A percentile compares a stretch with the other conserved stretches of the same genome.
These are phyloP conservation scores for Nemophila menziesii DNA, from an alignment of 257 asterid species.

Conservation along the genomic window DNA sequence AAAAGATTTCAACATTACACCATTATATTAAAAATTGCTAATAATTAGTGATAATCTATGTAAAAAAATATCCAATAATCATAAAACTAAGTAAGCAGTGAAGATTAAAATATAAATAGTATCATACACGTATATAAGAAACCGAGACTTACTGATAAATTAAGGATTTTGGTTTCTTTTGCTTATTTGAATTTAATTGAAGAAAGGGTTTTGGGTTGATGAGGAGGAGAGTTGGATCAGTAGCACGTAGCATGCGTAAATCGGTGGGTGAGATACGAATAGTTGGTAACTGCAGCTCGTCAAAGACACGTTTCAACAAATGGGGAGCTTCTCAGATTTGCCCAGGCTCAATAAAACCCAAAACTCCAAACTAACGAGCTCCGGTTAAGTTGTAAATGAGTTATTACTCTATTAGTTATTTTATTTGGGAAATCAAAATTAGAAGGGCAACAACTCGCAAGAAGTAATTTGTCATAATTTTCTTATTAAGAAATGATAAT, in stretches of 20 bases:
- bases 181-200: neutral
- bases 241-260: neutral
- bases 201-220: neutral
- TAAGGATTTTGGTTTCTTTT: neutral
- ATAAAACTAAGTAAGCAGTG: neutral
- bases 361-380: too few species aligned
- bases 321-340: too few species aligned
- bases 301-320: too few species aligned
- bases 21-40: neutral
- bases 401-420: too few species aligned
- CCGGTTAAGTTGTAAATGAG: too few species aligned
- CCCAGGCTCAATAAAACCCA: too few species aligned
- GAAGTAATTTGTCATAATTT: too few species aligned
- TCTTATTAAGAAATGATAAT: too few species aligned
- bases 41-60: neutral
- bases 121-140: neutral
- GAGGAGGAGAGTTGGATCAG: neutral
- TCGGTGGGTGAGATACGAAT: neutral
- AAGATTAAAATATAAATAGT: neutral
- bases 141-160: constrained; percentile 2
- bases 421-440: too few species aligned
- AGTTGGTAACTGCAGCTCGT: too few species aligned
- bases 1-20: neutral
- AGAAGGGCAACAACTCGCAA: too few species aligned
- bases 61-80: neutral